Percentiles rank a stretch among this genome's conserved stretches.
phyloP scores from a whole-genome alignment of 352 stramenopile genomes.

The Pythium brachiatum region DNA sequence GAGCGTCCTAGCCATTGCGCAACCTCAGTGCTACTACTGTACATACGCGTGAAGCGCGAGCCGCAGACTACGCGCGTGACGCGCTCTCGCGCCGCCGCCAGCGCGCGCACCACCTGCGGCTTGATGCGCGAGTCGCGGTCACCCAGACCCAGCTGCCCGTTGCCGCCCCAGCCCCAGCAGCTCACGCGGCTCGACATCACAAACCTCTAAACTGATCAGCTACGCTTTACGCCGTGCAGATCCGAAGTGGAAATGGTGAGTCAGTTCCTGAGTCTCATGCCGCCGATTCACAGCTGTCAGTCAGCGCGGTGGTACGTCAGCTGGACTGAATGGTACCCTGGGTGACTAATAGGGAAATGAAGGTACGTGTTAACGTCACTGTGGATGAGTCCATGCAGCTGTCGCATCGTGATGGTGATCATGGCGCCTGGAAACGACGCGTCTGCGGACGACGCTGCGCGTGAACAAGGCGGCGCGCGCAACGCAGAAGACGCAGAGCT shows the following conservation, averaged over 20 bases:
- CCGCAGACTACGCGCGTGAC: slow-evolving; percentile 33
- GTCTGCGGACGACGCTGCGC: not conserved
- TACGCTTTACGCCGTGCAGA: not conserved
- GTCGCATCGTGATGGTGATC: not conserved
- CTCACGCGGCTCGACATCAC: slow-evolving; percentile 19
- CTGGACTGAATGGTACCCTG: not conserved
- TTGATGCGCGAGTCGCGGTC: slow-evolving; percentile 44
- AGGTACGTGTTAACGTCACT: not conserved
- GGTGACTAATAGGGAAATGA: not conserved
- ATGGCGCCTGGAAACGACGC: not conserved
- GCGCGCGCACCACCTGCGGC: slow-evolving; percentile 29
- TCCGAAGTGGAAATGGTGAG: not conserved
- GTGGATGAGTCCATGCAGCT: too few relatives aligned
- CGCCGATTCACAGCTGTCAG: not conserved
- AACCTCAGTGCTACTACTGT: too few relatives aligned
- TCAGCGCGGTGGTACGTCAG: not conserved
- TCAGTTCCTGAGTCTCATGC: not conserved
- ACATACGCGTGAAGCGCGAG: slow-evolving; percentile 38
- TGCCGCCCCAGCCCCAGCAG: slow-evolving; percentile 43
- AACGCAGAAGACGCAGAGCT: not conserved
- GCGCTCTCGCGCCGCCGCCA: slow-evolving; percentile 23
- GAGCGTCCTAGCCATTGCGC: too few relatives aligned
- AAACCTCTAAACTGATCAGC: not conserved
- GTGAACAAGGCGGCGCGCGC: not conserved
- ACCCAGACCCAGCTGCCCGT: slow-evolving; percentile 38